Base-by-base conservation (phyloP, 495 filamentous ascomycete genomes). In the Aspergillus baeticus region DNA sequence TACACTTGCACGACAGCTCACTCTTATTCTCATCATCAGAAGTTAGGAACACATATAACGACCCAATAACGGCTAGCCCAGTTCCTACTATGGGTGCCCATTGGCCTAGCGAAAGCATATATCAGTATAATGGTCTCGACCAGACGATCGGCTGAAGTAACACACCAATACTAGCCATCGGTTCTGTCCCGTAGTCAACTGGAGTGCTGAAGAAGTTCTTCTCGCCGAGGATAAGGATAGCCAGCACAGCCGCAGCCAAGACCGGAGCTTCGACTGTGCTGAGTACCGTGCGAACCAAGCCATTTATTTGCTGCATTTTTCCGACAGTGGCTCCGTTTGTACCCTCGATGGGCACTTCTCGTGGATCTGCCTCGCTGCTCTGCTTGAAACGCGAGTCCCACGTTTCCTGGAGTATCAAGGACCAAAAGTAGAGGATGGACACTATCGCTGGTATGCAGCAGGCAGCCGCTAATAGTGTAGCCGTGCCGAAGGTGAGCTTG, bases 241-340 rank as follows among this genome's bases (percentile, higher is more conserved):
- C 47, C 21, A 50, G 34, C 34, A 50, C 47, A 1, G 47, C 47
- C 5, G 47, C 47, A 3, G 47, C 47, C 8, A 50, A 50, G 10
- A 50, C 47, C 34, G 47, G 47, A n/a, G 21, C 47, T 50, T 50
- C 47, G 5, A 50, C 47, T 3, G 47, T 38, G 20, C 47, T 50
- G 2, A 50, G 47, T 5, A 50, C 34, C 10, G 34, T 38, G 1
- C 47, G 33, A 4, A 50, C 47, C 10, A 50, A 14, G 11, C 18
- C 10, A 20, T 50, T 50, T 18, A 50, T 50, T 4, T 50, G 47
- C 34, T 37, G 47, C 47, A 50, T 50, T 11, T 38, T 38, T n/a
- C 47, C 47, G 20, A 38, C 47, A 5, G 47, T 50, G 3, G 47
- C 47, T 11, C 47, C 47, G 8, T 50, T 50, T n/a, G 47, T 50